Evolutionary conservation across 2,329 filamentous ascomycete genomes (phyloP), one percentile per base, ranked within the genome.

Genomic region (Diaporthe helianthi): DNA sequence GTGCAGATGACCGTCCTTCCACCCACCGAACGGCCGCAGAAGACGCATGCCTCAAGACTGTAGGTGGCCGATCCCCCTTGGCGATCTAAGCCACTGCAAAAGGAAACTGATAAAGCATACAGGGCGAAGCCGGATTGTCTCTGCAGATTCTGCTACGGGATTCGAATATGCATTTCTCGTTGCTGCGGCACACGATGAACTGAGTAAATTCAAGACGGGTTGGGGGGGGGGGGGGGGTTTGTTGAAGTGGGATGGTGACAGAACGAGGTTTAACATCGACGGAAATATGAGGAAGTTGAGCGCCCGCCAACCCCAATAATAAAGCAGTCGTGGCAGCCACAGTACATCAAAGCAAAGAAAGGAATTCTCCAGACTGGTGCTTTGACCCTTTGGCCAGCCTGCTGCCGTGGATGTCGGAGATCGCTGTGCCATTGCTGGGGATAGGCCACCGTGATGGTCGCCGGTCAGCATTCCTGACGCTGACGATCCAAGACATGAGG

Each of bases 11-110:
- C 44, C 58, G 47, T 63, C n/a, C 58, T 7, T 63, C 12, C 58
- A 36, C 4, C 41, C 47, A 24, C 6, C 22, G n/a, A 15, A 36
- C 58, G 24, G 44, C 44, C 19, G 7, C 24, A 24, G 13, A n/a
- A 49, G 44, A 17, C 29, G 26, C 44, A 49, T 24, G 26, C 9
- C 58, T 36, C 41, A 13, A 49, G n/a, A 36, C 29, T 17, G 58
- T 63, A 63, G 58, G 58, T 63, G 58, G 58, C 24, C 29, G 58
- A 63, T 36, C 58, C 44, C 58, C 36, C 58, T 63, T 63, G 58
- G 58, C 58, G 58, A 49, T 26, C 58, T 49, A 49, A 63, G 58
- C 58, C 44, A 63, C 58, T 8, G 29, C 19, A 31, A 49, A 63
- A 63, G 44, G 44, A 49, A 17, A 63, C 44, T 63, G 58, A 63